A percentile compares a stretch with the other conserved stretches of the same genome.
Conservation (phyloP, 306 rosid genomes). For the Quercus mongolica region DNA sequence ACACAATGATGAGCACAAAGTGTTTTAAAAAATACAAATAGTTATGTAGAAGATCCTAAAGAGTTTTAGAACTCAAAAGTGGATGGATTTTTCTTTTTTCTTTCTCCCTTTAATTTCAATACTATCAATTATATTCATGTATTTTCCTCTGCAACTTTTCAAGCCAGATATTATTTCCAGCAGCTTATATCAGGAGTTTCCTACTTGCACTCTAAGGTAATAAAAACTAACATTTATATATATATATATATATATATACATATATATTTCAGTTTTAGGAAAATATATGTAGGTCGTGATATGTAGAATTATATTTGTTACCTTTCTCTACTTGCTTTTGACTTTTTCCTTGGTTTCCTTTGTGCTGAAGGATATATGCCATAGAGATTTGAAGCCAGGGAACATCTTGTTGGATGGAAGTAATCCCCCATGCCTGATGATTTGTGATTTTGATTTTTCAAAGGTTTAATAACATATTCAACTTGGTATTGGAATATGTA, state of each 20-base stretch:
- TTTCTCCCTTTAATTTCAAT: background rate
- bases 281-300: background rate
- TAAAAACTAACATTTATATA: background rate
- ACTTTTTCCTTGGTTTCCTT: conserved; percentile 7
- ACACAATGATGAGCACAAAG: no score
- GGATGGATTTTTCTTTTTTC: no score
- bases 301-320: conserved; percentile 1
- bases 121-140: conserved; percentile 7
- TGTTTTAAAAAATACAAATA: no score
- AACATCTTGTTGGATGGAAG: conserved; percentile 79
- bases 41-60: no score
- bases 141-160: conserved; percentile 18
- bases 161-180: conserved; percentile 90
- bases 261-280: conserved; percentile 34
- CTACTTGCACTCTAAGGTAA: no score
- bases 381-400: conserved; percentile 78
- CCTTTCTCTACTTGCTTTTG: conserved; percentile 1
- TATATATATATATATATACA: no score
- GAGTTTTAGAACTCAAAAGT: no score
- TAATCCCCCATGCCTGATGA: conserved; percentile 81
- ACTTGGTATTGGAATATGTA: background rate
- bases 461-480: conserved; percentile 46
- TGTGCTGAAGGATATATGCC: conserved; percentile 71
- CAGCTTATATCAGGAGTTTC: conserved; percentile 12
- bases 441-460: conserved; percentile 84